Evolutionary conservation across 768 basidiomycete genomes (phyloP).

Genomic region (Naganishia onofrii): DNA sequence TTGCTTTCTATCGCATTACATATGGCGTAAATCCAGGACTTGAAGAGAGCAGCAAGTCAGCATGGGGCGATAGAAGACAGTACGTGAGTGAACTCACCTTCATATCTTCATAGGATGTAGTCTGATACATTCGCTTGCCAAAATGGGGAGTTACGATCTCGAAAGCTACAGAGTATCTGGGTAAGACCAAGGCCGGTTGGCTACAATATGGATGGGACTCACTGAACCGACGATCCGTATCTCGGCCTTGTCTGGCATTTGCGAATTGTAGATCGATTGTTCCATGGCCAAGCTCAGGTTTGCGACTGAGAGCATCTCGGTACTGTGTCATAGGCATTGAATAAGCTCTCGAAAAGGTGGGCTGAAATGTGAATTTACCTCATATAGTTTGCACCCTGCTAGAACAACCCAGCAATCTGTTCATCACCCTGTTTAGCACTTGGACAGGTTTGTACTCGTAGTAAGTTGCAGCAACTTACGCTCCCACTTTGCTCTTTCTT

Average conservation of each 20-base stretch:
- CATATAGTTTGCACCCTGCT: slow-evolving; percentile 49
- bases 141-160: slow-evolving; percentile 50
- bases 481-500: slow-evolving; percentile 47
- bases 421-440: not conserved
- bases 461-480: slow-evolving; percentile 36
- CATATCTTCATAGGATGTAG: slow-evolving; percentile 48
- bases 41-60: not conserved
- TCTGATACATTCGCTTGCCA: slow-evolving; percentile 49
- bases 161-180: slow-evolving; percentile 38
- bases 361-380: slow-evolving; percentile 33
- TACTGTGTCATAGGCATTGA: slow-evolving; percentile 36
- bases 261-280: slow-evolving; percentile 51
- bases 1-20: slow-evolving; percentile 51
- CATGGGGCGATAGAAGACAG: not conserved
- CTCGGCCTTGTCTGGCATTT: slow-evolving; percentile 49
- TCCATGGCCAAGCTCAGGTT: slow-evolving; percentile 42
- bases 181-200: not conserved
- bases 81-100: slow-evolving; percentile 33
- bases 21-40: slow-evolving; percentile 51
- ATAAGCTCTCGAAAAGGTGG: not conserved
- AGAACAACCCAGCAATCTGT: slow-evolving; percentile 51
- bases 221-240: slow-evolving; percentile 50
- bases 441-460: too few species aligned
- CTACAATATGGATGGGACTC: slow-evolving; percentile 11
- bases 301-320: slow-evolving; percentile 40